Base-by-base conservation (phyloP, 2,329 filamentous ascomycete genomes). In the Chalara sp. region DNA sequence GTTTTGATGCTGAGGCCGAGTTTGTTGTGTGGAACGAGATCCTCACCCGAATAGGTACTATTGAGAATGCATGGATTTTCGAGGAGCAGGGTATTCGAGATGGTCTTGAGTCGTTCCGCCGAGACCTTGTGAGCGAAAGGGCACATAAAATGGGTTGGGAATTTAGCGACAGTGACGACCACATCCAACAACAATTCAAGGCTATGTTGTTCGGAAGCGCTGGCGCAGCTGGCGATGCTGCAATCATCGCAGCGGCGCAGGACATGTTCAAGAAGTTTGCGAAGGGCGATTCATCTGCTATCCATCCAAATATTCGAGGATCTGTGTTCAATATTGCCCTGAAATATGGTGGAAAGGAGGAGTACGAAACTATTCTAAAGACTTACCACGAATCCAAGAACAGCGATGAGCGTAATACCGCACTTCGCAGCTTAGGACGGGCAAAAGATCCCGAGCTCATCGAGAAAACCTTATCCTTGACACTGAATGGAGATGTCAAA, bases 11-110 rank as follows among this genome's bases (percentile, higher is more conserved):
- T 1, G 92, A 97, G 72, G 76, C 83, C 1, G 88, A 95, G 62
- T 96, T 90, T 58, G 88, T 96, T 39, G 92, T 97, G 3, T 97
- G 92, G 92, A 90, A 89, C 59, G 91, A 96, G 68, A 88, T 97
- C 53, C 79, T 90, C 46, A 79, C 86, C 44, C 84, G 90, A 44
- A 79, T 96, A 53, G 81, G 80, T 29, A 78, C 83, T n/a, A 79
- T 97, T 35, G 86, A 91, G 59, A 80, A 80, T 48, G 87, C 92
- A 6, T 97, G 91, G 91, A 75, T 92, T 45, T 95, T 95, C 58
- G 89, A 96, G 68, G 86, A 95, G 52, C 69, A 85, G 54, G 75
- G 82, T 39, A 72, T 83, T 46, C 84, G 81, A 58, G 81, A 91
- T 56, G 88, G 86, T 5, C 76, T 97, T 42, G 88, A 91, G 71